A percentile compares a stretch with the other conserved stretches of the same genome.
These are phyloP conservation scores for Talaromyces marneffei DNA, from an alignment of 2,329 filamentous ascomycete genomes.

Conservation along the genomic window DNA sequence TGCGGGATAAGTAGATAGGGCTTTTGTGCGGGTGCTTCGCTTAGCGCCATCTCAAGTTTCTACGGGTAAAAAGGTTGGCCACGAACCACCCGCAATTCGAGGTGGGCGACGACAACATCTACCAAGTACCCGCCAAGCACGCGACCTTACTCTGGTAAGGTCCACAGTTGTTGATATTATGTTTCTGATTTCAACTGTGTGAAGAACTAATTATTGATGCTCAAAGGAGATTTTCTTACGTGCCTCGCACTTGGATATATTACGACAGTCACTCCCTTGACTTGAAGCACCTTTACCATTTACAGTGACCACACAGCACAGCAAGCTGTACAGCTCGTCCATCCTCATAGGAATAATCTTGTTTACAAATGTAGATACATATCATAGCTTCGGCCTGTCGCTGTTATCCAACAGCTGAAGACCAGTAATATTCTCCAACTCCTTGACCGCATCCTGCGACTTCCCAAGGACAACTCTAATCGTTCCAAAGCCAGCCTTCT, in stretches of 20 bases:
- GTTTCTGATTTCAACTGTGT: no score
- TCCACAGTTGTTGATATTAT: no score
- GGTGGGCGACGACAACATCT: conserved; percentile 13
- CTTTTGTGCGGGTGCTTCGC: conserved; percentile 42
- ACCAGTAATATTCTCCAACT: conserved; percentile 70
- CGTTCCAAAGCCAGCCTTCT: conserved; percentile 67
- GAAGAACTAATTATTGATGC: no score
- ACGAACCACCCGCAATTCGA: conserved; percentile 24
- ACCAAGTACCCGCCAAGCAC: no score
- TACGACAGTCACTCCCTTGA: neutral
- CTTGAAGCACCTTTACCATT: neutral
- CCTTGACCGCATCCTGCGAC: conserved; percentile 72
- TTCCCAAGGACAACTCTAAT: conserved; percentile 78
- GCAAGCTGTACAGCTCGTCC: neutral
- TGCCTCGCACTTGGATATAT: neutral
- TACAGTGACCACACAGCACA: neutral
- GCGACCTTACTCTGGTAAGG: no score
- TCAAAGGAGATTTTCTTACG: neutral
- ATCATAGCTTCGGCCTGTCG: conserved; percentile 33
- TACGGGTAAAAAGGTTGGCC: conserved; percentile 31
- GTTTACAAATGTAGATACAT: neutral
- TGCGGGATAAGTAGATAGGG: conserved; percentile 24
- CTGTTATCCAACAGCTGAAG: conserved; percentile 43
- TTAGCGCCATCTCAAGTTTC: conserved; percentile 32
- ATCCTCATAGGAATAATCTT: neutral